phyloP scores from a whole-genome alignment of 495 filamentous ascomycete species.

The Hypoxylon perforatum region DNA sequence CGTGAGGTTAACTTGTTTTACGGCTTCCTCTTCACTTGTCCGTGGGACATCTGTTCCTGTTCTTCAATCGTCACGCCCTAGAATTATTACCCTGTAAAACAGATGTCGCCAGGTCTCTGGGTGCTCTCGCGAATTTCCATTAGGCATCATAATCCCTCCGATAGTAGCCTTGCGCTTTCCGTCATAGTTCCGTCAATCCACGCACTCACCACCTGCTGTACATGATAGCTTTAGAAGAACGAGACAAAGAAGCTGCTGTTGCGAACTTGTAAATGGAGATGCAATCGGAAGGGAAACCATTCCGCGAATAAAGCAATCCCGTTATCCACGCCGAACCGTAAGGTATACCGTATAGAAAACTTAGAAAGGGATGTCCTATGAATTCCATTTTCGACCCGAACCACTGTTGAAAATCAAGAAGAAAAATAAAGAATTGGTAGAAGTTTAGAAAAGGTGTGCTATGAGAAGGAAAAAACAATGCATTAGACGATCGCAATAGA shows the following conservation, averaged over 20 bases:
- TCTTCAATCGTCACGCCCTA: background rate
- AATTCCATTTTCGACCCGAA: slow-evolving; percentile 36
- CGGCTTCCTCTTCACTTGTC: slow-evolving; percentile 10
- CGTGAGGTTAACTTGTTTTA: slow-evolving; percentile 1
- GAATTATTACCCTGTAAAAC: background rate
- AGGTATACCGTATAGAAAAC: slow-evolving; percentile 43
- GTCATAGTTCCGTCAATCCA: slow-evolving; percentile 34
- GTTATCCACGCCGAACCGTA: slow-evolving; percentile 35
- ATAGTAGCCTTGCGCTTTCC: slow-evolving; percentile 13
- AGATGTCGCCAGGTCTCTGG: background rate
- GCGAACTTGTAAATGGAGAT: slow-evolving; percentile 20
- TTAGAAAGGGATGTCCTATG: slow-evolving; percentile 24
- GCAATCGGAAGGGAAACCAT: slow-evolving; percentile 16
- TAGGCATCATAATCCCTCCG: background rate
- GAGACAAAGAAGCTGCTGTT: slow-evolving; percentile 28
- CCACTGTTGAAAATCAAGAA: slow-evolving; percentile 14
- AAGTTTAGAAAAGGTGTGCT: slow-evolving; percentile 7
- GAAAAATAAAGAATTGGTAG: slow-evolving; percentile 13
- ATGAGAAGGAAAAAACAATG: slow-evolving; percentile 13
- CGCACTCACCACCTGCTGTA: slow-evolving; percentile 8
- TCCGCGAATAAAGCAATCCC: slow-evolving; percentile 21
- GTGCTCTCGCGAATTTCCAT: slow-evolving; percentile 2
- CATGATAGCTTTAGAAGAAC: slow-evolving; percentile 19
- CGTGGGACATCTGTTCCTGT: slow-evolving; percentile 8
- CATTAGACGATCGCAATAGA: slow-evolving; percentile 27